These are phyloP conservation scores for Auriscalpium vulgare DNA, from an alignment of 768 basidiomycete genomes.

Conservation along the genomic window DNA sequence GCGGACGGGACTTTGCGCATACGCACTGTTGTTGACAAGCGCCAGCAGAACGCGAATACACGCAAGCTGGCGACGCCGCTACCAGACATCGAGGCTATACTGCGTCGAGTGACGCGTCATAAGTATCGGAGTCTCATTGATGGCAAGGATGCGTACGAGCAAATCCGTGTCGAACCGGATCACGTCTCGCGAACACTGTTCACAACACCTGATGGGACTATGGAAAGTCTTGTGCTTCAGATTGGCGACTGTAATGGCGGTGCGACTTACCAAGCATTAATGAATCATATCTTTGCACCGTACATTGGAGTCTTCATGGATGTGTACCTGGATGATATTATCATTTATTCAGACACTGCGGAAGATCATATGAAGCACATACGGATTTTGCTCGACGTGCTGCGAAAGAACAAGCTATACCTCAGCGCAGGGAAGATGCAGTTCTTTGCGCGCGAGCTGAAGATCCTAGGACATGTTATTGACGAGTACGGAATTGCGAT, in stretches of 20 bases:
- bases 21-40: slow-evolving; percentile 20
- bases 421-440: slow-evolving; percentile 27
- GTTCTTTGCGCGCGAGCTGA: slow-evolving; percentile 23
- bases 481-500: slow-evolving; percentile 20
- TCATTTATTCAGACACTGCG: slow-evolving; percentile 24
- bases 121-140: slow-evolving; percentile 20
- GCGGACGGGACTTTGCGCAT: slow-evolving; percentile 16
- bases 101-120: slow-evolving; percentile 15
- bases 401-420: slow-evolving; percentile 28
- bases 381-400: slow-evolving; percentile 25
- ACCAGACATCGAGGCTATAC: slow-evolving; percentile 22
- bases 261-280: slow-evolving; percentile 35
- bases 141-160: slow-evolving; percentile 26
- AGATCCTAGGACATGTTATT: slow-evolving; percentile 23
- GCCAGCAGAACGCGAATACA: slow-evolving; percentile 26
- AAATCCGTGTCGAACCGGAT: slow-evolving; percentile 20
- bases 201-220: slow-evolving; percentile 28
- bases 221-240: slow-evolving; percentile 34
- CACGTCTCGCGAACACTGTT: slow-evolving; percentile 15
- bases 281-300: slow-evolving; percentile 31
- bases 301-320: slow-evolving; percentile 27
- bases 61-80: slow-evolving; percentile 20
- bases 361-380: slow-evolving; percentile 26
- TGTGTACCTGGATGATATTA: slow-evolving; percentile 10
- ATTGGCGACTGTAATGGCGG: slow-evolving; percentile 25